Evolutionary conservation across 192 early-diverging fungal genomes (phyloP).

Genomic region (Polychytrium aggregatum): DNA sequence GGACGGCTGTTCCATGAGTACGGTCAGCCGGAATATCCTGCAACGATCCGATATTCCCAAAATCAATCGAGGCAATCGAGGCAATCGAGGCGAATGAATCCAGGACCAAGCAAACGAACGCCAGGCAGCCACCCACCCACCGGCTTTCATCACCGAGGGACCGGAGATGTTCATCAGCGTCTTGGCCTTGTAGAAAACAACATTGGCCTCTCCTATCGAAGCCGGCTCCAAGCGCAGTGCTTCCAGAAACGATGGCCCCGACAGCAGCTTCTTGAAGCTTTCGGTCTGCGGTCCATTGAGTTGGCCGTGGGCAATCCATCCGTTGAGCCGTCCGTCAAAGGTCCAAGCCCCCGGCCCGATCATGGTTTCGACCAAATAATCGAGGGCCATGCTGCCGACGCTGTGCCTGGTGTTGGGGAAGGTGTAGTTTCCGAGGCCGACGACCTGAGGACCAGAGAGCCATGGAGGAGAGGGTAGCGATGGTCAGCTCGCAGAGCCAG

Average conservation of each 20-base stretch:
- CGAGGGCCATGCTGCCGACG: constrained; percentile 59
- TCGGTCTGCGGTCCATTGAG: not conserved
- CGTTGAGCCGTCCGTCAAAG: not conserved
- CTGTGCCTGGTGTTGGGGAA: constrained; percentile 58
- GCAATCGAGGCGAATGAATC: not conserved
- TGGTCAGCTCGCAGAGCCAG: no score
- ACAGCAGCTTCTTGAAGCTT: not conserved
- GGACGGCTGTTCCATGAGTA: constrained; percentile 33
- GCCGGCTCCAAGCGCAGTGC: not conserved
- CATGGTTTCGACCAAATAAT: constrained; percentile 26
- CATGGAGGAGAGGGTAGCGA: no score
- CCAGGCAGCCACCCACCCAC: constrained; percentile 16
- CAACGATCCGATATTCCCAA: not conserved
- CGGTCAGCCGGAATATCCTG: not conserved
- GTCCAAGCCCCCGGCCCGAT: constrained; percentile 2
- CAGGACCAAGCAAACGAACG: not conserved
- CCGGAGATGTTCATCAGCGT: constrained; percentile 64
- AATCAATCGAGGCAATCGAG: no score
- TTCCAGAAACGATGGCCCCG: not conserved
- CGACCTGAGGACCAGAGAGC: no score
- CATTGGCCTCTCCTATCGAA: not conserved
- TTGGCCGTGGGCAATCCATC: not conserved
- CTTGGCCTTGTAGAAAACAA: constrained; percentile 53
- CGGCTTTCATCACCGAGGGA: constrained; percentile 43
- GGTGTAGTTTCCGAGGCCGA: constrained; percentile 61